These are phyloP conservation scores for Kluyveromyces marxianus DNA, from an alignment of 1,139 yeast species.

Conservation along the genomic window DNA sequence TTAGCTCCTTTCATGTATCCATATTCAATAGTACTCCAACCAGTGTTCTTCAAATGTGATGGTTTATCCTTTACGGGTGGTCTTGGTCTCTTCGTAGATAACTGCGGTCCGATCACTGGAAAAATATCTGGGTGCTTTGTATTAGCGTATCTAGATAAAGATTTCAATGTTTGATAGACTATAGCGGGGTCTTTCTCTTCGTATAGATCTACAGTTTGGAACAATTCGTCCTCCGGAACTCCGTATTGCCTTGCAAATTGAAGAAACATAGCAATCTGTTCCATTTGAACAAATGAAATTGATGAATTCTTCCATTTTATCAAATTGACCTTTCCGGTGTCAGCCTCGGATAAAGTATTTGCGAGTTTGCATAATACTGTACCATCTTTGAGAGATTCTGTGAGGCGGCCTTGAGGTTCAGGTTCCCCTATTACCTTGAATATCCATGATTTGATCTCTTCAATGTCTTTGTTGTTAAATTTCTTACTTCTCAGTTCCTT, in stretches of 20 bases:
- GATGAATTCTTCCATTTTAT: conserved; percentile 53
- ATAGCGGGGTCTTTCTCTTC: conserved; percentile 74
- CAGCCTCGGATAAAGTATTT: conserved; percentile 32
- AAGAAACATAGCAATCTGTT: conserved; percentile 69
- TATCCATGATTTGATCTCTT: conserved; percentile 48
- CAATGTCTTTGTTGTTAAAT: conserved; percentile 36
- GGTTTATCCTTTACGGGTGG: conserved; percentile 33
- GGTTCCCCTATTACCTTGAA: conserved; percentile 30
- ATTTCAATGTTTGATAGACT: conserved; percentile 63
- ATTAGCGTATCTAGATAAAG: conserved; percentile 60
- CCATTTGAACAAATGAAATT: conserved; percentile 87
- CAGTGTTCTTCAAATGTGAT: conserved; percentile 30
- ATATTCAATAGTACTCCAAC: conserved; percentile 53
- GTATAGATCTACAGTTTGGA: conserved; percentile 73
- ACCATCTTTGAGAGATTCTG: conserved; percentile 59
- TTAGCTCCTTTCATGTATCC: conserved; percentile 52
- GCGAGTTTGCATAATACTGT: conserved; percentile 45
- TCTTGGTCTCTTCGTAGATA: conserved; percentile 32
- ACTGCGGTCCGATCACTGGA: conserved; percentile 46
- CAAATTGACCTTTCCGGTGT: conserved; percentile 31
- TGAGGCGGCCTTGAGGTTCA: conserved; percentile 32
- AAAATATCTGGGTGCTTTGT: conserved; percentile 36
- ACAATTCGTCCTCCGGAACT: conserved; percentile 75
- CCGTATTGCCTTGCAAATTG: conserved; percentile 54
- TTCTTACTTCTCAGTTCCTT: conserved; percentile 40